Evolutionary conservation across 2,329 filamentous ascomycete genomes (phyloP), one percentile per base, ranked within the genome.

Genomic region (Penicillium brasilianum): DNA sequence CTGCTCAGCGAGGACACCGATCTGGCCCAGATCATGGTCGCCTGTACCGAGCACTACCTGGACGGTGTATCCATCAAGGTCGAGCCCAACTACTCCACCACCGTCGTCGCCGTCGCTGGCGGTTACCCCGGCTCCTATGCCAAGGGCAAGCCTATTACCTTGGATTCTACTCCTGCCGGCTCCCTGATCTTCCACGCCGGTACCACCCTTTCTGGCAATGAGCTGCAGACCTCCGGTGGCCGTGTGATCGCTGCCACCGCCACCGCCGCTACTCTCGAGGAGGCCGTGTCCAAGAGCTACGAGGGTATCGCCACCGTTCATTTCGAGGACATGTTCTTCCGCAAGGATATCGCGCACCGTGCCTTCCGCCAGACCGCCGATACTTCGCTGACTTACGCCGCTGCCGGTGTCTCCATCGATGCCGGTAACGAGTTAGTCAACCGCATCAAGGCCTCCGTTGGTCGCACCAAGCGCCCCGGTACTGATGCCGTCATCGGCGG

Each of bases 401-500:
- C 91, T 54, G 93, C 95, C 1, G 95, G 95, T 60, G 95, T 99
- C 22, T 95, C 91, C 69, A 97, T 99, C 64, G 92, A 97, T 66
- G 91, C 92, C 7, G 95, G 95, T 28, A 99, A 99, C 75, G 87
- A 91, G 64, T 90, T 99, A 49, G 94, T 99, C 49, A 87, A 93
- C 74, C 88, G 89, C 68, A 99, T 99, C 84, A 97, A 96, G 81
- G 85, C 87, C 64, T 91, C 90, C 6, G 94, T 98, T n/a, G 86
- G 87, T 30, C 90, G 91, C 48, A 99, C 95, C 25, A 87, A 86
- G 70, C 88, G 93, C 18, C 87, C 93, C 14, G 95, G 95, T 49
- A 92, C 95, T 1, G 92, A 97, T 76, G 93, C 93, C 58, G 88
- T 94, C 72, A 97, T 99, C 71, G 95, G 95, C 61, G 95, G 95